Evolutionary conservation across 768 basidiomycete genomes (phyloP), one percentile per base, ranked within the genome.

Genomic region (Coprinopsis cinerea): DNA sequence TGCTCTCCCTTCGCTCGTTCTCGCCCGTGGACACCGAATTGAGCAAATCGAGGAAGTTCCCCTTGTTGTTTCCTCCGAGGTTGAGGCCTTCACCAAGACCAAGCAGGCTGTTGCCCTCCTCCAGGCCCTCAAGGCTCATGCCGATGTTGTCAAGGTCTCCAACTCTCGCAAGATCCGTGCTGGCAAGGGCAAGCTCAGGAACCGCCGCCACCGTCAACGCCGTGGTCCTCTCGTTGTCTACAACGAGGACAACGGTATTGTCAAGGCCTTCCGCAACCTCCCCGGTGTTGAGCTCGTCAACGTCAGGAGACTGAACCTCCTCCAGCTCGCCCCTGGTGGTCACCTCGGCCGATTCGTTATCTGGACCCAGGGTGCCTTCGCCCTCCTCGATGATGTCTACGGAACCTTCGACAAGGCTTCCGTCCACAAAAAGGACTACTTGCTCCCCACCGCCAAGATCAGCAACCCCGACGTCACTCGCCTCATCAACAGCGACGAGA

Each of bases 281-380:
- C 96, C 96, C 54, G 96, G 96, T 73, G 94, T 98, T 59, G 96
- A 98, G 75, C 75, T 95, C 47, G 91, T 89, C 72, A 94, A 90
- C 67, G 96, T 99, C 59, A 81, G 84, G 68, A 74, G 89, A 45
- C 76, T 99, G 61, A 99, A 99, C 76, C 82, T 99, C 62, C 92
- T 99, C 67, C 93, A 97, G 74, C 91, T 99, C 67, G 96, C 96
- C 14, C 96, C 96, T 43, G 96, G 96, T 83, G 96, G 96, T 57
- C 96, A 99, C 67, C 84, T 99, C 53, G 96, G 96, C 54, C 92
- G 96, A 55, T 99, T 99, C 76, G 78, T 97, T 67, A 95, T 99
- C 78, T 99, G 96, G 96, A 98, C 96, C 54, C 88, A 95, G 74
- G 78, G 78, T 61, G 96, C 96, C 23, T 96, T 98, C 67, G 78